Evolutionary conservation across 2,329 filamentous ascomycete species (phyloP).

Genomic region (Dothideomycetes sp.): DNA sequence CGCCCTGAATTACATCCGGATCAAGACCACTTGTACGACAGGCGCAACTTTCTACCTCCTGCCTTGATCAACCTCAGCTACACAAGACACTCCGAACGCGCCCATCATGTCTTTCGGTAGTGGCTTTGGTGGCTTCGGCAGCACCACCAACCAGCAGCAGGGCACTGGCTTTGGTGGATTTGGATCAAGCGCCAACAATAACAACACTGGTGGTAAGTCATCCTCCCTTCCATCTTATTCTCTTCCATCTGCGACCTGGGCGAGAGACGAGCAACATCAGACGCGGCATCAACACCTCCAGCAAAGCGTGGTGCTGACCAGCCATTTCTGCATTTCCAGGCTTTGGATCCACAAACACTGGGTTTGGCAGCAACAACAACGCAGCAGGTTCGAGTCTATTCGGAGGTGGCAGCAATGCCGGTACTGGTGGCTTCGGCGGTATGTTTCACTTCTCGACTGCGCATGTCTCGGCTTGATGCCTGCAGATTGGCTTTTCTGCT

Average conservation of each 20-base stretch:
- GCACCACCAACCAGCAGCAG: slow-evolving; percentile 69
- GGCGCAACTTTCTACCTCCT: neutral
- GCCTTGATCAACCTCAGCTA: no score
- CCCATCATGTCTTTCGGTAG: slow-evolving; percentile 11
- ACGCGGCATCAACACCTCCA: neutral
- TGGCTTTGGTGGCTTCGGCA: slow-evolving; percentile 53
- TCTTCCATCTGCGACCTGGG: neutral
- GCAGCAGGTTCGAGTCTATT: slow-evolving; percentile 19
- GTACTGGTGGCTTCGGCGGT: slow-evolving; percentile 13
- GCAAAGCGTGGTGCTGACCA: slow-evolving; percentile 3
- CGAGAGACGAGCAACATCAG: neutral
- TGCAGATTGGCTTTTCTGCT: neutral
- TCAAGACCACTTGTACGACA: neutral
- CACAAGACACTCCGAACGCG: no score
- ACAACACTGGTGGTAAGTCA: slow-evolving; percentile 16
- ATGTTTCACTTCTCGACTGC: slow-evolving; percentile 1
- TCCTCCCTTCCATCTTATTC: neutral
- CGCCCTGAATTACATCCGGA: neutral
- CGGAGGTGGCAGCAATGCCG: slow-evolving; percentile 26
- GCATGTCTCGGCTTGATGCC: neutral
- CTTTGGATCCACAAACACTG: slow-evolving; percentile 13
- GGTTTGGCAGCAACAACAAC: slow-evolving; percentile 12
- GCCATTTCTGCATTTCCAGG: slow-evolving; percentile 6
- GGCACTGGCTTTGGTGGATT: slow-evolving; percentile 45
- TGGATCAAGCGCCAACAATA: slow-evolving; percentile 9